A percentile compares a stretch with the other conserved stretches of the same genome.
phyloP scores from a whole-genome alignment of 2,329 filamentous ascomycete genomes.

The Fusarium caatingaense region DNA sequence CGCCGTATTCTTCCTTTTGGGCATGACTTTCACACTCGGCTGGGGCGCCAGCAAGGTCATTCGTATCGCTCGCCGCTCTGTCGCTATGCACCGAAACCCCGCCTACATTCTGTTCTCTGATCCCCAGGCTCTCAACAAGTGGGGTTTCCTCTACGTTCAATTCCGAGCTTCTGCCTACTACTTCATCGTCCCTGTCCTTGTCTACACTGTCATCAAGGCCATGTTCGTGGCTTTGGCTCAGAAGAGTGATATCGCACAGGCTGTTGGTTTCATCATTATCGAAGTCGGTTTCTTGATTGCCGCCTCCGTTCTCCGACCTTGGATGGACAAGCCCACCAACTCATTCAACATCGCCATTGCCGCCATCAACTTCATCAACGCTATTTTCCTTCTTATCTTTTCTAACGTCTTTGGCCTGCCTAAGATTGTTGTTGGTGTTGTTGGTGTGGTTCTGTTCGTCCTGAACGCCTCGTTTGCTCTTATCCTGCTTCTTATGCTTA shows the following conservation, averaged over 20 bases:
- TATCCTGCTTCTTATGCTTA: constrained; percentile 83
- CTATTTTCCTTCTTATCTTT: constrained; percentile 90
- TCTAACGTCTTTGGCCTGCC: constrained; percentile 88
- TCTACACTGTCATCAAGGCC: constrained; percentile 85
- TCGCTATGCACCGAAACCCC: constrained; percentile 93
- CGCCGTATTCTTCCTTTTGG: constrained; percentile 88
- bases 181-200: constrained; percentile 84
- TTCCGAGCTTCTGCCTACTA: constrained; percentile 97
- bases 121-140: constrained; percentile 93
- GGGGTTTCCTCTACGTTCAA: constrained; percentile 97
- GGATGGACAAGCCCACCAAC: constrained; percentile 99
- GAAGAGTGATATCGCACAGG: constrained; percentile 75
- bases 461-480: constrained; percentile 86
- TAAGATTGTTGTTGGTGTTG: constrained; percentile 83
- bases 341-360: constrained; percentile 95
- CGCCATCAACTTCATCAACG: constrained; percentile 89
- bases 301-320: constrained; percentile 84
- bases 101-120: constrained; percentile 98
- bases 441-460: constrained; percentile 90
- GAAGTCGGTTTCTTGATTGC: constrained; percentile 82
- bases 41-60: constrained; percentile 95
- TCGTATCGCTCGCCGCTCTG: constrained; percentile 86
- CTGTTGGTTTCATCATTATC: constrained; percentile 83
- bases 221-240: constrained; percentile 90
- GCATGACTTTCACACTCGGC: constrained; percentile 78